phyloP scores from a whole-genome alignment of 768 basidiomycete species.

The Naematelia aurantialba region DNA sequence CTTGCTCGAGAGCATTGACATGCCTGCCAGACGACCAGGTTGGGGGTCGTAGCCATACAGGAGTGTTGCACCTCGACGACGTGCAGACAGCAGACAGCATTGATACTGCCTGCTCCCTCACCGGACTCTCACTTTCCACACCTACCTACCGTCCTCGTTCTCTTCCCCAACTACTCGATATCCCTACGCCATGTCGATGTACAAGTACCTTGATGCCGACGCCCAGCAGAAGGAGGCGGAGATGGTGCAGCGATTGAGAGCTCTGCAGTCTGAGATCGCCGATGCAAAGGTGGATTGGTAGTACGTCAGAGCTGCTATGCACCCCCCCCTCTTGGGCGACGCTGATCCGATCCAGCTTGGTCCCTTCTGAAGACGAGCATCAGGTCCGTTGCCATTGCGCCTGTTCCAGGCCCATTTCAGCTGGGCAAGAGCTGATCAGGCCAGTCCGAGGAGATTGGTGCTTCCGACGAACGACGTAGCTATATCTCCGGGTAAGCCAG shows the following conservation, averaged over 20 bases:
- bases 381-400: slow-evolving; percentile 17
- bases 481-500: slow-evolving; percentile 35
- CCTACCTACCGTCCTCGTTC: too few species aligned
- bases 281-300: slow-evolving; percentile 47
- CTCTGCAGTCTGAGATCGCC: slow-evolving; percentile 26
- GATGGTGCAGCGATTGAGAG: slow-evolving; percentile 22
- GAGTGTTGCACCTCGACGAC: too few species aligned
- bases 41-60: too few species aligned
- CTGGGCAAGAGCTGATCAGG: neutral
- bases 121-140: too few species aligned
- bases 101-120: too few species aligned
- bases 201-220: too few species aligned
- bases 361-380: slow-evolving; percentile 48
- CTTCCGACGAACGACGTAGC: slow-evolving; percentile 35
- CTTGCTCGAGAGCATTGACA: too few species aligned
- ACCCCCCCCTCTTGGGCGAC: too few species aligned
- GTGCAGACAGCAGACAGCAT: too few species aligned
- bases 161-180: too few species aligned
- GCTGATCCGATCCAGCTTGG: slow-evolving; percentile 22
- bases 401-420: neutral
- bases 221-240: slow-evolving; percentile 15
- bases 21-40: too few species aligned
- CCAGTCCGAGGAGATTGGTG: slow-evolving; percentile 42
- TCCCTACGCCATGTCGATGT: too few species aligned
- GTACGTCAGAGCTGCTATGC: slow-evolving; percentile 30